Evolutionary conservation across 2,329 filamentous ascomycete species (phyloP), one percentile per base, ranked within the genome.

Genomic region (Ascomycota sp.): DNA sequence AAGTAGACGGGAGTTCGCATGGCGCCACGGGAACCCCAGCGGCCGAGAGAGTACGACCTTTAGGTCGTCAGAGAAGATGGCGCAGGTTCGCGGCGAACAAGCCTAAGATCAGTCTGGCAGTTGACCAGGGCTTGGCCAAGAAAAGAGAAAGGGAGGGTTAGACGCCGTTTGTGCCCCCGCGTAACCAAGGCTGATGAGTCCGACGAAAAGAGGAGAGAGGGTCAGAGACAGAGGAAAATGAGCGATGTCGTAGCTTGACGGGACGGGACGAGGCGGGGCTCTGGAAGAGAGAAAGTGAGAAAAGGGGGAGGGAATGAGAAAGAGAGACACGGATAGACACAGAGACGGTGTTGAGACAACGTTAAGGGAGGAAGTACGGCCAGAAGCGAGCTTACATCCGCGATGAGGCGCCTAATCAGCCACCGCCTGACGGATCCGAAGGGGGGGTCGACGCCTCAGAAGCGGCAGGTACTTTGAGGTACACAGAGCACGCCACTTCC

Each of bases 21-120:
- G 27, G 36, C 37, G 37, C 33, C 34, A 27, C 32, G 27, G 15
- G 40, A 38, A 35, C 35, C 31, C 30, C 26, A 12, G 23, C 29
- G 29, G 29, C 20, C 23, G 28, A 23, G 25, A 27, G 9, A 10
- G 13, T 6, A 12, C 7, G 20, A 13, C 7, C 19, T n/a, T 28
- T 19, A 21, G 11, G 22, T 12, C n/a, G 27, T 20, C 11, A 9
- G 11, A 20, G 22, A 8, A 5, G 20, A 22, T 28, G 26, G 17
- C 8, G 8, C 20, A 27, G 23, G 6, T 12, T n/a, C 13, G 28
- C 8, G 25, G 20, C 11, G 17, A 5, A 25, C 21, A 21, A 25
- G 28, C n/a, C 27, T 11, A n/a, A 28, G 8, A 8, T 8, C 22
- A 23, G 22, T 11, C 22, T 17, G 15, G 15, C 15, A 17, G 15